Evolutionary conservation across 176 grass and related monocot genomes (phyloP).

Genomic region (Leersia perrieri): DNA sequence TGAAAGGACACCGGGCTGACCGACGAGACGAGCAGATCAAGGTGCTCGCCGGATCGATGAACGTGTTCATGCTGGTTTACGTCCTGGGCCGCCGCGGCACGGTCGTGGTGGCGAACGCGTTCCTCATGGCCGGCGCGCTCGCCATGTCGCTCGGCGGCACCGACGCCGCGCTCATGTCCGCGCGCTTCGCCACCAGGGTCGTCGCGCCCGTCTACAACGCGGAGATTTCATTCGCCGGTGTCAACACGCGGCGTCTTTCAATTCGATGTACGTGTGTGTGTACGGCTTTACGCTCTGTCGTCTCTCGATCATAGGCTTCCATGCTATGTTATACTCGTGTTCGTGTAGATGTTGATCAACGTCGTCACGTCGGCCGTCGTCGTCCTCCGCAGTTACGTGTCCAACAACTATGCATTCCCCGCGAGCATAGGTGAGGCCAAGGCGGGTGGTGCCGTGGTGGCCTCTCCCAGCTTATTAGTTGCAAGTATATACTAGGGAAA

Average conservation of each 20-base stretch:
- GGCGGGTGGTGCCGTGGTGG: too few relatives aligned
- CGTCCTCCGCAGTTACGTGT: slow-evolving; percentile 41
- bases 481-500: too few relatives aligned
- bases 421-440: too few relatives aligned
- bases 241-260: slow-evolving; percentile 36
- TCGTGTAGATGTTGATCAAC: slow-evolving; percentile 26
- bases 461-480: too few relatives aligned
- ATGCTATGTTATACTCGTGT: too few relatives aligned
- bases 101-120: slow-evolving; percentile 32
- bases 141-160: slow-evolving; percentile 37
- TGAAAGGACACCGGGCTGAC: slow-evolving; percentile 38
- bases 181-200: slow-evolving; percentile 45
- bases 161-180: slow-evolving; percentile 35
- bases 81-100: slow-evolving; percentile 20
- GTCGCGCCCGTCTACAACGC: slow-evolving; percentile 46
- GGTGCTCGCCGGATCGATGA: slow-evolving; percentile 43
- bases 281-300: too few relatives aligned
- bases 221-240: slow-evolving; percentile 46
- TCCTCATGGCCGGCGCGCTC: slow-evolving; percentile 43
- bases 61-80: slow-evolving; percentile 41
- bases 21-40: slow-evolving; percentile 40
- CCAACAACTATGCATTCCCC: too few relatives aligned
- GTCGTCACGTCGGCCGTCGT: too few relatives aligned
- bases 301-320: too few relatives aligned
- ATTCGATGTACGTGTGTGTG: too few relatives aligned